Evolutionary conservation across 495 filamentous ascomycete species (phyloP).

Genomic region (Parachaetomium inaequale): DNA sequence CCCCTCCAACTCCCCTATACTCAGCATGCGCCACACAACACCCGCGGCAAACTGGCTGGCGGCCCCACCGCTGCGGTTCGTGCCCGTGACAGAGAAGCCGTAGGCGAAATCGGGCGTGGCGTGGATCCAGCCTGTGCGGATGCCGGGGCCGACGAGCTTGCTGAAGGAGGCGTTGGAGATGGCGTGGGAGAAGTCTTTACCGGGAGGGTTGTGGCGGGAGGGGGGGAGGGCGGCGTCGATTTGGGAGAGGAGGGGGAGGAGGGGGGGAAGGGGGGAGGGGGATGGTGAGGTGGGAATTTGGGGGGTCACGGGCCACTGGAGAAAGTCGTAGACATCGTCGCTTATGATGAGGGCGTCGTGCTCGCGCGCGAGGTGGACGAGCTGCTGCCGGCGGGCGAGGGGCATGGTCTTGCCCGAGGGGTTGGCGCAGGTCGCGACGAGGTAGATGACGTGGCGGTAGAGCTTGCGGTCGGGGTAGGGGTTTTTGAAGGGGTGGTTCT

Average conservation of each 20-base stretch:
- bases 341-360: slow-evolving; percentile 75
- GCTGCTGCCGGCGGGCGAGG: slow-evolving; percentile 52
- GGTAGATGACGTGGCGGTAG: slow-evolving; percentile 82
- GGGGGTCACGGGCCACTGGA: slow-evolving; percentile 60
- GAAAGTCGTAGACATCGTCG: slow-evolving; percentile 89
- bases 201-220: slow-evolving; percentile 38
- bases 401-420: slow-evolving; percentile 74
- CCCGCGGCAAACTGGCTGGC: slow-evolving; percentile 68
- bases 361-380: slow-evolving; percentile 65
- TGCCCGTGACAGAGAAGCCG: slow-evolving; percentile 67
- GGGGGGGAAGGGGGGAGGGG: slow-evolving; percentile 6
- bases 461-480: slow-evolving; percentile 52
- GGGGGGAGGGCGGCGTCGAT: slow-evolving; percentile 55
- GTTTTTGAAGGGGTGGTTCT: slow-evolving; percentile 29
- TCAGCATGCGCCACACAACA: slow-evolving; percentile 58
- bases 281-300: slow-evolving; percentile 3
- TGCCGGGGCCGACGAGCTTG: slow-evolving; percentile 77
- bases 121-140: slow-evolving; percentile 81
- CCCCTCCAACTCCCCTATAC: slow-evolving; percentile 45
- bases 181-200: slow-evolving; percentile 61
- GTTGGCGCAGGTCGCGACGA: slow-evolving; percentile 77
- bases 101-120: slow-evolving; percentile 61
- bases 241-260: slow-evolving; percentile 68
- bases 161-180: slow-evolving; percentile 80
- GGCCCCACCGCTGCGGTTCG: slow-evolving; percentile 68